Evolutionary conservation across 2,329 filamentous ascomycete genomes (phyloP), one percentile per base, ranked within the genome.

Genomic region (Sporothrix variecibatus): DNA sequence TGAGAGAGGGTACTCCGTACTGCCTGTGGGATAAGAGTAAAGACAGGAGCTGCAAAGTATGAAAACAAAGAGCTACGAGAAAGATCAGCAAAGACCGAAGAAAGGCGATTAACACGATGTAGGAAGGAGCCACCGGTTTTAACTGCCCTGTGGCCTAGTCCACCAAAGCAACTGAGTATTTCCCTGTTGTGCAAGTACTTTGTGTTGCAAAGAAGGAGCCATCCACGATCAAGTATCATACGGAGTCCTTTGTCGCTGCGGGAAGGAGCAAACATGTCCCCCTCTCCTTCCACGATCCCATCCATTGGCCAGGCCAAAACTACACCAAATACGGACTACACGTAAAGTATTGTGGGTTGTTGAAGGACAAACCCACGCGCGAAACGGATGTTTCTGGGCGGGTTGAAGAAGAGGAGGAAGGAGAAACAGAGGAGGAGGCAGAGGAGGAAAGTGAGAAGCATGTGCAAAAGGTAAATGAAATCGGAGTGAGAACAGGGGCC

Each of bases 111-210:
- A 51, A 51, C 43, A 34, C 26, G 11, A n/a, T 53, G 46, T 34
- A 34, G 65, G 65, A 69, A 69, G 43, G 65, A 69, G 65, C 43
- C 43, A 67, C 23, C 62, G 40, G 64, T 23, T n/a, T 67, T 28
- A 46, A 28, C 62, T 49, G 40, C 62, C 23, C 62, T 31, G 62
- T 49, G 62, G 20, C n/a, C 62, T 12, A 17, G 17, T 46, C 43
- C 43, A 20, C 43, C 17, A 43, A 9, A 12, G 12, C 40, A 43
- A 15, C 4, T 49, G 34, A 34, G 34, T 34, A 34, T 60, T 60
- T 56, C 8, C 56, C 56, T 28, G 20, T 23, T 4, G 60, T 62
- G 60, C 60, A 15, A 23, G 60, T 64, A 26, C 34, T 40, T 67
- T 46, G 28, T 23, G 23, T 31, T 9, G 8, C 6, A 17, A 51